Evolutionary conservation across 768 basidiomycete species (phyloP).

Genomic region (Boletus insuetus): DNA sequence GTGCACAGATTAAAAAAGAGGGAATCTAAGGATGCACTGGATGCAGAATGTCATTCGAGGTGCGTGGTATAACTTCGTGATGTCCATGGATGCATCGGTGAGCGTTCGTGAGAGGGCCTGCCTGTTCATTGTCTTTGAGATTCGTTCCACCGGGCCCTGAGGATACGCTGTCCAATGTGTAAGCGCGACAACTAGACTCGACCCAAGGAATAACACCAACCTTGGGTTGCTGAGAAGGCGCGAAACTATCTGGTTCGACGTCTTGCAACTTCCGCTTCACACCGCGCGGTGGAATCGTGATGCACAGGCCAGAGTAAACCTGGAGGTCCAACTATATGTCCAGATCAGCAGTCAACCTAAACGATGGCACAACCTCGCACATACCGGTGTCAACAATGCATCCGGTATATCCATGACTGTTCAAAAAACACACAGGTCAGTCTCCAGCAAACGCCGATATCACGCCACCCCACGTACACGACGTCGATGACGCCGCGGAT

Average conservation of each 20-base stretch:
- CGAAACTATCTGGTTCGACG: constrained; percentile 1
- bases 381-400: constrained; percentile 17
- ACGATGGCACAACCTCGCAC: background rate
- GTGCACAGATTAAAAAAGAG: background rate
- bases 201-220: background rate
- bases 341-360: background rate
- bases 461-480: constrained; percentile 12
- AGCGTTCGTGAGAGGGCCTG: background rate
- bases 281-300: constrained; percentile 21
- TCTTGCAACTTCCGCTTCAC: constrained; percentile 26
- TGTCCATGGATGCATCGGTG: background rate
- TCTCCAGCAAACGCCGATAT: background rate
- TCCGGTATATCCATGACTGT: constrained; percentile 12
- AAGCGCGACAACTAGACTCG: background rate
- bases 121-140: constrained; percentile 4
- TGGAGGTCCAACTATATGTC: constrained; percentile 1
- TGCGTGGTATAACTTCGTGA: constrained; percentile 9
- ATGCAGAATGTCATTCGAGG: background rate
- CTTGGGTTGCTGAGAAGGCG: constrained; percentile 16
- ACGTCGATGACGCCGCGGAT: background rate
- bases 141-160: constrained; percentile 18
- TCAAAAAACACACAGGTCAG: background rate
- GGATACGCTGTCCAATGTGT: constrained; percentile 9
- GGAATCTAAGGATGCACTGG: background rate
- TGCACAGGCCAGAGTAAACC: constrained; percentile 21